Conservation (phyloP, 805 yeast genomes). For the Wilhelminamyces savonicus region DNA sequence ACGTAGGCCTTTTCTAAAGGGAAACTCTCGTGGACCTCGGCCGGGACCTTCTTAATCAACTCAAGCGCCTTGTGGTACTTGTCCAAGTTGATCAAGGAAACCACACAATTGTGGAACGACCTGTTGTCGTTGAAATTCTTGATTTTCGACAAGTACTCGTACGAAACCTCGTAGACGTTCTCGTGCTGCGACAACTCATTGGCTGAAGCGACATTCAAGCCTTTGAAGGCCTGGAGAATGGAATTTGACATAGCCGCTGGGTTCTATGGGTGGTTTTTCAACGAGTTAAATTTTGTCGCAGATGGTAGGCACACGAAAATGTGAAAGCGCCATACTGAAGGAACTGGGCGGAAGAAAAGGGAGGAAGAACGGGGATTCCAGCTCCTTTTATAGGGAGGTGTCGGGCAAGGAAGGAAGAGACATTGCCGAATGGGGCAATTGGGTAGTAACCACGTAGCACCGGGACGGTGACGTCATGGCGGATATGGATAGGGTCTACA, state of each 20-base stretch:
- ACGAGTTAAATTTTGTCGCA: no score
- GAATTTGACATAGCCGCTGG: constrained; percentile 27
- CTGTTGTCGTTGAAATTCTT: constrained; percentile 29
- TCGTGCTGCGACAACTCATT: constrained; percentile 26
- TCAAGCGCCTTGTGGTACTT: constrained; percentile 44
- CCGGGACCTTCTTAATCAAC: constrained; percentile 33
- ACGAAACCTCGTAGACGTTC: constrained; percentile 31
- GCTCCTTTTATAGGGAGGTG: no score
- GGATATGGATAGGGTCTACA: no score
- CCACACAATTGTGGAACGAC: constrained; percentile 39
- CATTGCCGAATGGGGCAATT: no score
- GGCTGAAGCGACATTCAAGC: constrained; percentile 25
- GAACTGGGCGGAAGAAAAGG: no score
- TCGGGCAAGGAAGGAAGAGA: no score
- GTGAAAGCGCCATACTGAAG: no score
- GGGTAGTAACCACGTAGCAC: no score
- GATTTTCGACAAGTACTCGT: constrained; percentile 33
- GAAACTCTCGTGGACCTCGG: constrained; percentile 27
- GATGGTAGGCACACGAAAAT: no score
- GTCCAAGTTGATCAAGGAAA: constrained; percentile 57
- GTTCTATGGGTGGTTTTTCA: no score
- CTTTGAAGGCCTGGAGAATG: constrained; percentile 35
- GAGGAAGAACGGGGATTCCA: no score
- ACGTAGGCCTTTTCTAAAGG: constrained; percentile 53
- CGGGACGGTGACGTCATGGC: no score